Conservation (phyloP, 2,329 filamentous ascomycete species). For the Mycosphaerella sp. region DNA sequence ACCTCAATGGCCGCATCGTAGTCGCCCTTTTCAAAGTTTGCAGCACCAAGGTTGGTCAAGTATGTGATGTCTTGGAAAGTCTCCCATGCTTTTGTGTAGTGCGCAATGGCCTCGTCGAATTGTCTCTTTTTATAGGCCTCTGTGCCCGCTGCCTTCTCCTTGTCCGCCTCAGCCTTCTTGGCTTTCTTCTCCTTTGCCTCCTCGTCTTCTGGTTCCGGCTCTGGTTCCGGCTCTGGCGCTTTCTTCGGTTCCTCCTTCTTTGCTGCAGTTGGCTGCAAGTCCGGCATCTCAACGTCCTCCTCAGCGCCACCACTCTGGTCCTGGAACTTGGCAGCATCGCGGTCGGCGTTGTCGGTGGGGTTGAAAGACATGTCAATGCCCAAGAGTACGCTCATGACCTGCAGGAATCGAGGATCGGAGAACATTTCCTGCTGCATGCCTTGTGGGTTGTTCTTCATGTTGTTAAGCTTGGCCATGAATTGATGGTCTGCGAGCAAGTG, state of each 20-base stretch:
- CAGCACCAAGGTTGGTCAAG: constrained; percentile 90
- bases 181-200: constrained; percentile 78
- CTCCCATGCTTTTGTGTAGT: constrained; percentile 95
- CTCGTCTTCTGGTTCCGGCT: constrained; percentile 67
- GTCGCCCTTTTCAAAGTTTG: constrained; percentile 93
- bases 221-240: constrained; percentile 57
- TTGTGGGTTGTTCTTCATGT: constrained; percentile 72
- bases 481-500: constrained; percentile 68
- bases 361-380: constrained; percentile 84
- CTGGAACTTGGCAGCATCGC: constrained; percentile 46
- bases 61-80: constrained; percentile 94
- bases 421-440: constrained; percentile 72
- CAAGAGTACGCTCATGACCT: constrained; percentile 88
- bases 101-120: constrained; percentile 87
- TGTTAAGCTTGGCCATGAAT: constrained; percentile 87
- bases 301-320: constrained; percentile 59
- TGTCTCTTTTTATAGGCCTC: constrained; percentile 98
- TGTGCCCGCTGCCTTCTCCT: constrained; percentile 89
- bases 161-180: constrained; percentile 86
- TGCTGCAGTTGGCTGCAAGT: constrained; percentile 63
- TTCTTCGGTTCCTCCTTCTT: constrained; percentile 46
- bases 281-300: constrained; percentile 69
- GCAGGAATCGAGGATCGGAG: constrained; percentile 77
- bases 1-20: constrained; percentile 79
- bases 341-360: constrained; percentile 43